Evolutionary conservation across 1,284 basidiomycete species (phyloP), one percentile per base, ranked within the genome.

Genomic region (Sporisorium graminicola): DNA sequence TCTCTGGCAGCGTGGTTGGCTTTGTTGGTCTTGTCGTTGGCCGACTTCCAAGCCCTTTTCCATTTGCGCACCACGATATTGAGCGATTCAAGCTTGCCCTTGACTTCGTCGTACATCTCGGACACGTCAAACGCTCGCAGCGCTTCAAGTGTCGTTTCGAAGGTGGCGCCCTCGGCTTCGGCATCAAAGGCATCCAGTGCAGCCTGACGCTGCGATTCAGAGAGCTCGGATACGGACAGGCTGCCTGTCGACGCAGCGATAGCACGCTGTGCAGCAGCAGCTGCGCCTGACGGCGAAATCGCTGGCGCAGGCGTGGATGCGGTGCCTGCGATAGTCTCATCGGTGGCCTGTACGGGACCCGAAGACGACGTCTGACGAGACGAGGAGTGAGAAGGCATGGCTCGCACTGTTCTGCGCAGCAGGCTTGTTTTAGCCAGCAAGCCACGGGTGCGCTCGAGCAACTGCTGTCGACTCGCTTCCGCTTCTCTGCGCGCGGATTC

Each of bases 1-100:
- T 94, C 93, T 86, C 65, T 61, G 3, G 83, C 71, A 1, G 75
- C 73, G 3, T 65, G 62, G 5, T 79, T 61, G 3, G 83, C 82
- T 20, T 78, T 78, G 29, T 93, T 93, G 16, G 93, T 91, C 22
- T 93, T 91, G 75, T 98, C 95, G 51, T 94, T 90, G 75, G 65
- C 59, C 29, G 67, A 72, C 55, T 79, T 76, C 87, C 94, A 96
- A 83, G 96, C 94, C 86, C 95, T 97, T 86, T 94, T 92, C 92
- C 94, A 98, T 86, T 95, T 97, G 65, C 93, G 91, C 59, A 95
- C 92, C n/a, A 92, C 91, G 7, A 90, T 90, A 26, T 92, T 79
- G 35, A 86, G 75, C 20, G 68, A 55, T 26, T 87, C 86, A 35
- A 86, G 92, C 44, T 92, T 92, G 85, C 92, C 93, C 60, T 89